A percentile compares a stretch with the other conserved stretches of the same genome.
Conservation (phyloP, 2,329 filamentous ascomycete species). For the Cladosporium sp. region DNA sequence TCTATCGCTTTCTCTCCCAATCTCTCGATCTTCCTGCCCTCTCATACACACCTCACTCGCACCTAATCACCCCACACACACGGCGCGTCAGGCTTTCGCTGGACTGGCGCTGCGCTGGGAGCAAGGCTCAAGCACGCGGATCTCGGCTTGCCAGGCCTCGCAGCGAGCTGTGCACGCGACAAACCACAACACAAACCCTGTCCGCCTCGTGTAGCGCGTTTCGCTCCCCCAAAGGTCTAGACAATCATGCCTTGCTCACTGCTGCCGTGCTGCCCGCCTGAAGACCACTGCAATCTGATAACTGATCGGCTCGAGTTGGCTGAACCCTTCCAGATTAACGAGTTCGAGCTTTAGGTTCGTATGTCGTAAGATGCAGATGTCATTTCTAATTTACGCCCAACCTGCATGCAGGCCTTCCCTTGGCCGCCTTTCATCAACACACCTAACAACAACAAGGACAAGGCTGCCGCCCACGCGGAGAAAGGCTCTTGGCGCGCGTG, state of each 20-base stretch:
- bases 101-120: neutral
- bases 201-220: neutral
- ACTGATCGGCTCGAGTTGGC: neutral
- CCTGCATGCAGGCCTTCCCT: neutral
- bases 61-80: neutral
- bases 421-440: neutral
- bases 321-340: neutral
- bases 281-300: neutral
- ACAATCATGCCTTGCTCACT: neutral
- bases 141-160: conserved; percentile 2
- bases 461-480: neutral
- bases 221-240: conserved; percentile 2
- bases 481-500: neutral
- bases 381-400: neutral
- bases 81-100: neutral
- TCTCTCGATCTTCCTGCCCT: neutral
- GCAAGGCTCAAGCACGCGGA: neutral
- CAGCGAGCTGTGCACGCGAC: conserved; percentile 2
- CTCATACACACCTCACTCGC: neutral
- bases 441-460: neutral
- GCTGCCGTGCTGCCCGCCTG: neutral
- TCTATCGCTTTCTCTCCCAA: neutral
- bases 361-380: neutral
- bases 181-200: neutral
- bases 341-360: neutral